A percentile compares a stretch with the other conserved stretches of the same genome.
Evolutionary conservation across 176 grass and related monocot genomes (phyloP).

Genomic region (Musa troglodytarum): DNA sequence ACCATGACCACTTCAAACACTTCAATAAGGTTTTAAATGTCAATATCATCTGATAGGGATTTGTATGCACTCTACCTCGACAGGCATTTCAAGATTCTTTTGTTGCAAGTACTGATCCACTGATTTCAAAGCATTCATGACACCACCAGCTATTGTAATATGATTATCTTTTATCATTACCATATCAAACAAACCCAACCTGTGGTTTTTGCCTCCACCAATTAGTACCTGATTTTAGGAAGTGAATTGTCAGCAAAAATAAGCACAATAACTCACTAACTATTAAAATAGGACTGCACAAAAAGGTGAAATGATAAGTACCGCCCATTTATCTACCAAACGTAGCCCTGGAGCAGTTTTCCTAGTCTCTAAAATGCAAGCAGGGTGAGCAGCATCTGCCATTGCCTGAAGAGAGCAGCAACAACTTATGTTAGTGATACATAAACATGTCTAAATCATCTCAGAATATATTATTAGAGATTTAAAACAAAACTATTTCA

Average conservation of each 20-base stretch:
- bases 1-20: neutral
- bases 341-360: slow-evolving; percentile 96
- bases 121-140: slow-evolving; percentile 69
- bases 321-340: slow-evolving; percentile 87
- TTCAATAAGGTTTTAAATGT: neutral
- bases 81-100: slow-evolving; percentile 63
- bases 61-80: slow-evolving; percentile 47
- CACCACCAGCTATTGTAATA: slow-evolving; percentile 83
- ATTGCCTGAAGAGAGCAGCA: slow-evolving; percentile 43
- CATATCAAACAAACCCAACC: slow-evolving; percentile 99
- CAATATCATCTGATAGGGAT: neutral
- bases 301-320: slow-evolving; percentile 31
- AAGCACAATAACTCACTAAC: slow-evolving; percentile 3
- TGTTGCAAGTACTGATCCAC: slow-evolving; percentile 68
- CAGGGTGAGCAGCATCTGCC: slow-evolving; percentile 77
- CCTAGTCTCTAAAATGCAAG: slow-evolving; percentile 85
- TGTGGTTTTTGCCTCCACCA: slow-evolving; percentile 92
- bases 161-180: slow-evolving; percentile 99
- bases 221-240: slow-evolving; percentile 57
- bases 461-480: neutral
- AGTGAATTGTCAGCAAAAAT: neutral
- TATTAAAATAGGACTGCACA: slow-evolving; percentile 1
- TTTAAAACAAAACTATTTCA: no score
- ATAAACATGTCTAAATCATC: neutral
- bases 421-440: neutral